Evolutionary conservation across 495 filamentous ascomycete species (phyloP).

Genomic region (Coniosporium apollinis): DNA sequence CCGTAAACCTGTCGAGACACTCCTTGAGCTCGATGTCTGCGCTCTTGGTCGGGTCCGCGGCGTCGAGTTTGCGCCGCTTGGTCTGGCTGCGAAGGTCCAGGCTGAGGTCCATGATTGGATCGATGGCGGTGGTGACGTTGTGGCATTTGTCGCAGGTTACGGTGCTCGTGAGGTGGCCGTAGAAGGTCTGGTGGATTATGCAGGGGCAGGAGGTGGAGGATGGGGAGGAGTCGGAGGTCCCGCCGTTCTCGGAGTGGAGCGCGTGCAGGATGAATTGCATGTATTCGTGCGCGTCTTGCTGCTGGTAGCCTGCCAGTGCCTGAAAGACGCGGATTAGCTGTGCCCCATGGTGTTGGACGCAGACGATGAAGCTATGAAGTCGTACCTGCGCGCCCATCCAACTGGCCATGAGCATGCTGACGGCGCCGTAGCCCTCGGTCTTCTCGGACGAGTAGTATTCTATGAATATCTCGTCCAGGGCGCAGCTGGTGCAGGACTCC

Average conservation of each 20-base stretch:
- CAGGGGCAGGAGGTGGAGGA: conserved; percentile 51
- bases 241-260: conserved; percentile 53
- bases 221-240: conserved; percentile 20
- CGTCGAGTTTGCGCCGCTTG: conserved; percentile 35
- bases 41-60: conserved; percentile 11
- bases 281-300: conserved; percentile 92
- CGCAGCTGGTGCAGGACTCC: conserved; percentile 65
- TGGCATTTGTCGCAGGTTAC: conserved; percentile 74
- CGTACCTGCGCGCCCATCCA: conserved; percentile 52
- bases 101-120: conserved; percentile 75
- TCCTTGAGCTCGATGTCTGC: conserved; percentile 34
- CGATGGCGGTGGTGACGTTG: conserved; percentile 58
- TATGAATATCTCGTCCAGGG: conserved; percentile 78
- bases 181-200: conserved; percentile 78
- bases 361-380: conserved; percentile 3
- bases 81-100: conserved; percentile 53
- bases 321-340: too few relatives aligned
- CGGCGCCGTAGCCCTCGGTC: conserved; percentile 66
- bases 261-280: conserved; percentile 83
- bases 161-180: conserved; percentile 70
- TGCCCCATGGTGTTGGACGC: neutral
- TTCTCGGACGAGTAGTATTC: conserved; percentile 73
- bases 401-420: conserved; percentile 60
- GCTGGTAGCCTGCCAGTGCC: conserved; percentile 75
- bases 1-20: conserved; percentile 70